A percentile compares a stretch with the other conserved stretches of the same genome.
Conservation (phyloP, 2,329 filamentous ascomycete species). For the Colletotrichum musicola region DNA sequence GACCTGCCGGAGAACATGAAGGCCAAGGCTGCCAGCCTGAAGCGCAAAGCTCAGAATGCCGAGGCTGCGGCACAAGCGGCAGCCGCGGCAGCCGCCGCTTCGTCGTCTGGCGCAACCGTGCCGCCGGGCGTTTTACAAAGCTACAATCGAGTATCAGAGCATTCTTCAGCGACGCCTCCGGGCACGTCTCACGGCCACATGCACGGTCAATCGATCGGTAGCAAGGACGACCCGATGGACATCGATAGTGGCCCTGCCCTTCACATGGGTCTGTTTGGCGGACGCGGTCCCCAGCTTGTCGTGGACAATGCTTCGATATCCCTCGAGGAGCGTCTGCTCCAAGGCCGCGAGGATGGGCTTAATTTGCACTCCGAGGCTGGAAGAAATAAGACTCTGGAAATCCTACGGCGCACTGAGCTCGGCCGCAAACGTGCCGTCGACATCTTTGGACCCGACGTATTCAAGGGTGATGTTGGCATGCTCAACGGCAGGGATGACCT, state of each 20-base stretch:
- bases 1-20: conserved; percentile 87
- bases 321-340: conserved; percentile 65
- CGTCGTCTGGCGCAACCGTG: conserved; percentile 29
- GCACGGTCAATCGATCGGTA: conserved; percentile 28
- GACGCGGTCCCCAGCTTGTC: conserved; percentile 57
- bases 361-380: conserved; percentile 59
- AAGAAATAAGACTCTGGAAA: conserved; percentile 65
- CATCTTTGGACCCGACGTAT: conserved; percentile 64
- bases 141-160: conserved; percentile 36
- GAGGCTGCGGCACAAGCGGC: conserved; percentile 61
- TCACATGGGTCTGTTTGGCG: conserved; percentile 59
- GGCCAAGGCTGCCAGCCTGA: conserved; percentile 79
- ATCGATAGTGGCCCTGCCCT: conserved; percentile 52
- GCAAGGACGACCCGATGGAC: conserved; percentile 55
- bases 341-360: conserved; percentile 59
- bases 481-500: conserved; percentile 38
- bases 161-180: conserved; percentile 39
- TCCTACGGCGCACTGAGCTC: conserved; percentile 62
- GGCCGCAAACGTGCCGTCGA: conserved; percentile 64
- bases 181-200: conserved; percentile 44
- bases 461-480: conserved; percentile 48
- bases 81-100: conserved; percentile 40
- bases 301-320: conserved; percentile 55
- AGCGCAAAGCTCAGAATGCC: conserved; percentile 76
- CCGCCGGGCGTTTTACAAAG: conserved; percentile 16